Conservation (phyloP, 176 grass and related monocot species). For the Juncus inflexus region DNA sequence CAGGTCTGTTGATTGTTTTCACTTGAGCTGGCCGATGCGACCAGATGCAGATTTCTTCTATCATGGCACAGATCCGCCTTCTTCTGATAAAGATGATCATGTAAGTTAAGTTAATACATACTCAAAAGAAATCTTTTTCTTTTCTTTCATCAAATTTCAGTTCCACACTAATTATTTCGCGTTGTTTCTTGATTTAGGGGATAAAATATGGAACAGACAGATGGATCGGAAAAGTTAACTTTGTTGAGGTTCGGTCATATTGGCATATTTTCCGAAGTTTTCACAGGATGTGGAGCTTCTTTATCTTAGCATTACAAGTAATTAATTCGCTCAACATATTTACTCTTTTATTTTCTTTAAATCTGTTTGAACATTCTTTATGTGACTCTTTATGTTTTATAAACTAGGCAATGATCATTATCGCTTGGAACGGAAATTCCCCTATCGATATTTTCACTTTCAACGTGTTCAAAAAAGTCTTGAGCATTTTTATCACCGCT, state of each 20-base stretch:
- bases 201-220: constrained; percentile 31
- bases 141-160: too few relatives aligned
- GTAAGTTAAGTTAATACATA: constrained; percentile 29
- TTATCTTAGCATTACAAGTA: constrained; percentile 88
- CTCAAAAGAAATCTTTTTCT: too few relatives aligned
- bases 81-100: constrained; percentile 24
- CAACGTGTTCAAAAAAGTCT: constrained; percentile 81
- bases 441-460: constrained; percentile 73
- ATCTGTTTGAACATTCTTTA: constrained; percentile 12
- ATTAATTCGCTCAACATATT: constrained; percentile 19
- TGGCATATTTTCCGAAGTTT: constrained; percentile 99
- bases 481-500: constrained; percentile 95
- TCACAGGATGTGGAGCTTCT: constrained; percentile 97
- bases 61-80: constrained; percentile 19
- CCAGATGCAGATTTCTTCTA: constrained; percentile 87
- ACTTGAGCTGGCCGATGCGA: constrained; percentile 94
- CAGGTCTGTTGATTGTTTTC: constrained; percentile 88
- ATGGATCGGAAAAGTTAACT: constrained; percentile 96
- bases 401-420: constrained; percentile 76
- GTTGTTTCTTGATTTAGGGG: constrained; percentile 48
- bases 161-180: background rate
- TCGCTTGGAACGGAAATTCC: constrained; percentile 95
- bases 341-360: constrained; percentile 19
- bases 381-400: constrained; percentile 26
- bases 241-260: constrained; percentile 89